A percentile compares a stretch with the other conserved stretches of the same genome.
phyloP scores from a whole-genome alignment of 2,329 filamentous ascomycete genomes.

The Alternaria viburni region DNA sequence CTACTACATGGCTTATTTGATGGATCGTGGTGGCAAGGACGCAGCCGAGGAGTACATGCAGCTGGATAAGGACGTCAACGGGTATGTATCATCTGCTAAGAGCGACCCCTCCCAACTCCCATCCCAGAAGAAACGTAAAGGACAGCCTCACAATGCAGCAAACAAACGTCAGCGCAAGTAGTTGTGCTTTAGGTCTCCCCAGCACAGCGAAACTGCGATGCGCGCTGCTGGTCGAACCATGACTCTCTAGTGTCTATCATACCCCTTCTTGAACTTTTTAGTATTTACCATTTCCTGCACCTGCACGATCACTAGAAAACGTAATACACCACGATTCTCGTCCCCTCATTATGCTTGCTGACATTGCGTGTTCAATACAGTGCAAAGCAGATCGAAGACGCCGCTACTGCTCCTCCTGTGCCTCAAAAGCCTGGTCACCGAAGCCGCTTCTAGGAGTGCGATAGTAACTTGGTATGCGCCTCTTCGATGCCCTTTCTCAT shows the following conservation, averaged over 20 bases:
- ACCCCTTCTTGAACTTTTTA: constrained; percentile 19
- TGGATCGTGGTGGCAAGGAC: constrained; percentile 80
- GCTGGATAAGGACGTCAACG: constrained; percentile 86
- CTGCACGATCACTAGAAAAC: constrained; percentile 32
- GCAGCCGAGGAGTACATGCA: constrained; percentile 85
- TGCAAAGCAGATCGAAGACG: constrained; percentile 18
- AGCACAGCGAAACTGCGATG: constrained; percentile 7
- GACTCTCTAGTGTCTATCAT: constrained; percentile 6
- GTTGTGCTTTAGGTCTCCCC: constrained; percentile 13
- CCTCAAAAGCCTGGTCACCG: constrained; percentile 19
- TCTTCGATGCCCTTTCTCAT: background rate
- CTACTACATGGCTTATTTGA: constrained; percentile 81
- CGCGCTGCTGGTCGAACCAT: background rate
- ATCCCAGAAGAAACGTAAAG: constrained; percentile 31
- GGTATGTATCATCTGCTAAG: constrained; percentile 54
- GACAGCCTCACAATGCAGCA: constrained; percentile 43
- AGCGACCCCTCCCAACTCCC: constrained; percentile 30
- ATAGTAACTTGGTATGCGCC: constrained; percentile 8
- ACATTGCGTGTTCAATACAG: constrained; percentile 13
- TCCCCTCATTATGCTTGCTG: constrained; percentile 12
- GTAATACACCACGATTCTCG: constrained; percentile 36
- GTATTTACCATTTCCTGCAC: constrained; percentile 23
- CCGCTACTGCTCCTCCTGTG: background rate
- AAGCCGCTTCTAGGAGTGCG: constrained; percentile 20
- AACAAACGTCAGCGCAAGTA: constrained; percentile 41